Evolutionary conservation across 352 stramenopile species (phyloP).

Genomic region (Phytophthora crassamura): DNA sequence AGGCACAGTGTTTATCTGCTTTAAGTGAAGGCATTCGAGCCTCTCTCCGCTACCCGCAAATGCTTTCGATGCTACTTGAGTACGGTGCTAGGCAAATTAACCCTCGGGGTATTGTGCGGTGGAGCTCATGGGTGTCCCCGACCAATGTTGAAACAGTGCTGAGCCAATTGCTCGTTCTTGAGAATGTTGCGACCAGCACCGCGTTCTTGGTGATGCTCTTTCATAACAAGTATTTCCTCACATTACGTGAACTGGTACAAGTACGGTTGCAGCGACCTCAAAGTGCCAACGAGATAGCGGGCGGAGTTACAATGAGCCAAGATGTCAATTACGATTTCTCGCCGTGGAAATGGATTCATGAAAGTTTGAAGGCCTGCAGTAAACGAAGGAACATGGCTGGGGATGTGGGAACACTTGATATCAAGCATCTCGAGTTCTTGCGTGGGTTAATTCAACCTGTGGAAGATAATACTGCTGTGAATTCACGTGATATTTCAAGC

Average conservation of each 20-base stretch:
- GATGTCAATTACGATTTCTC: neutral
- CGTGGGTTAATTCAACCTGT: neutral
- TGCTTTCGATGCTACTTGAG: constrained; percentile 32
- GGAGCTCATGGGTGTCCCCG: constrained; percentile 9
- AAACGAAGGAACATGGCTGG: constrained; percentile 3
- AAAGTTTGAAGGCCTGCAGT: constrained; percentile 15
- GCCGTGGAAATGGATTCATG: constrained; percentile 27
- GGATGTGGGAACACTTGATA: constrained; percentile 9
- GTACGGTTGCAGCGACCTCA: constrained; percentile 2
- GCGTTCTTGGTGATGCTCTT: constrained; percentile 25
- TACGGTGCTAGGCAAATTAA: constrained; percentile 32
- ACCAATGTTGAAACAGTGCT: constrained; percentile 16
- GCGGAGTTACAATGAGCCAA: neutral
- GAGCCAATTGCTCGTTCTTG: constrained; percentile 17
- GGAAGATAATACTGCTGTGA: neutral
- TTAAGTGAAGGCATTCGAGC: constrained; percentile 34
- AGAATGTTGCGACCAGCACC: constrained; percentile 8
- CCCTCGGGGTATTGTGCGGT: constrained; percentile 15
- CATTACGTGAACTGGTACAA: constrained; percentile 4
- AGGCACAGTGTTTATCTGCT: constrained; percentile 1
- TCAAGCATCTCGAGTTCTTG: constrained; percentile 41
- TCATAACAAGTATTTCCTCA: constrained; percentile 20
- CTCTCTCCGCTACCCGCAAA: constrained; percentile 14
- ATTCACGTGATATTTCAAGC: neutral
- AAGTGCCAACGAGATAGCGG: neutral